Conservation (phyloP, 73 alveolate genomes). For the Paramecium caudatum region DNA sequence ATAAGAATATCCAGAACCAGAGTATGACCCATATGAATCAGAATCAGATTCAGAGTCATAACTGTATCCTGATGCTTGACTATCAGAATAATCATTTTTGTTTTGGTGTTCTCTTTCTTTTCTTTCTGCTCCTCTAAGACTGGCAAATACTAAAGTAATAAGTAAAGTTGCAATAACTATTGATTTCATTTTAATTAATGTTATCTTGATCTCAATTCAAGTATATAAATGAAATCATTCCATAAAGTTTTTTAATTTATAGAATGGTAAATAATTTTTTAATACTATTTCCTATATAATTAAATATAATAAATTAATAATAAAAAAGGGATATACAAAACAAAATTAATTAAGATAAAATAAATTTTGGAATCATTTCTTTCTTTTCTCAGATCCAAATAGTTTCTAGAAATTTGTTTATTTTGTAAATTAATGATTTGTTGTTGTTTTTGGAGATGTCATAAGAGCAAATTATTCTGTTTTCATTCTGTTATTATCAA, state of each 20-base stretch:
- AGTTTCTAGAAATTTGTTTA: background rate
- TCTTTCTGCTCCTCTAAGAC: background rate
- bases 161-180: background rate
- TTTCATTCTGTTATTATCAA: background rate
- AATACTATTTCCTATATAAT: no score
- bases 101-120: background rate
- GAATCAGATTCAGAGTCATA: background rate
- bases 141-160: background rate
- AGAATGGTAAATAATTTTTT: no score
- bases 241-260: no score
- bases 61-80: background rate
- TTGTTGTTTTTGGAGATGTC: background rate
- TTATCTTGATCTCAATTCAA: no score
- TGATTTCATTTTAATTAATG: background rate
- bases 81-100: background rate
- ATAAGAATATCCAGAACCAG: no score
- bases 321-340: background rate
- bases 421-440: background rate
- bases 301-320: background rate
- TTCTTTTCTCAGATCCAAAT: conserved; percentile 46
- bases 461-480: conserved; percentile 14
- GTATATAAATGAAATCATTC: no score
- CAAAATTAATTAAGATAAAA: conserved; percentile 18
- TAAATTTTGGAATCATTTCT: background rate
- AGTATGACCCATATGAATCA: background rate